A percentile compares a stretch with the other conserved stretches of the same genome.
phyloP scores from a whole-genome alignment of 805 yeast species.

The Ogataea neopini region DNA sequence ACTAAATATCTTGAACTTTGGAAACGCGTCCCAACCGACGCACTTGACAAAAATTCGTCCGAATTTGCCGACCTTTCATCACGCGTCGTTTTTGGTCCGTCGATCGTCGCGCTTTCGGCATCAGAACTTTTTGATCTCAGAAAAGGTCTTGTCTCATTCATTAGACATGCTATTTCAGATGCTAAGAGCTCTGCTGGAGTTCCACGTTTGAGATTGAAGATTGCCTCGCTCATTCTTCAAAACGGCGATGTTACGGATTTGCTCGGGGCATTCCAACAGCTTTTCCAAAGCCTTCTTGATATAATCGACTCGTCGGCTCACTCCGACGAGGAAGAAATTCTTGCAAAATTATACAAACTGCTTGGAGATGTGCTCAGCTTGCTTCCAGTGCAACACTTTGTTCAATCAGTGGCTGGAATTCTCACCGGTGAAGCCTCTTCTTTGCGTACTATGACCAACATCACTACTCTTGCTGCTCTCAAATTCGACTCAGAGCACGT shows the following conservation, averaged over 20 bases:
- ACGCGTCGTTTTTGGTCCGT: conserved; percentile 64
- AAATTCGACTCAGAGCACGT: conserved; percentile 71
- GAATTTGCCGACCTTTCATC: conserved; percentile 42
- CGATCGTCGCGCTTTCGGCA: conserved; percentile 50
- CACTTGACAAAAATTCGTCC: conserved; percentile 39
- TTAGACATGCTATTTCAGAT: conserved; percentile 51
- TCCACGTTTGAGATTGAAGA: conserved; percentile 44
- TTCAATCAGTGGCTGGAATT: conserved; percentile 54
- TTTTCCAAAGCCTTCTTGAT: conserved; percentile 38
- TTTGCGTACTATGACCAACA: conserved; percentile 56
- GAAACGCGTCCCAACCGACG: conserved; percentile 46
- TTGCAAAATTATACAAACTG: conserved; percentile 50
- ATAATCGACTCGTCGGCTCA: conserved; percentile 39
- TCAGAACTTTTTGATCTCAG: conserved; percentile 51
- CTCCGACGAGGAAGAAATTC: conserved; percentile 37
- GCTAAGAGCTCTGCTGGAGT: conserved; percentile 40
- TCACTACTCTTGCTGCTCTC: conserved; percentile 59
- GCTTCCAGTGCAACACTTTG: conserved; percentile 74
- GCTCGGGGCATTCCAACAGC: conserved; percentile 29
- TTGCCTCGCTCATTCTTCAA: conserved; percentile 38
- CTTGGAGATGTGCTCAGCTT: conserved; percentile 65
- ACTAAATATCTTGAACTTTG: conserved; percentile 52
- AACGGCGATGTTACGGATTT: conserved; percentile 25
- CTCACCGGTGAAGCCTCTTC: conserved; percentile 39
- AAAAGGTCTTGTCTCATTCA: conserved; percentile 53